phyloP scores from a whole-genome alignment of 2,329 filamentous ascomycete species.

The Fusarium sambucinum region DNA sequence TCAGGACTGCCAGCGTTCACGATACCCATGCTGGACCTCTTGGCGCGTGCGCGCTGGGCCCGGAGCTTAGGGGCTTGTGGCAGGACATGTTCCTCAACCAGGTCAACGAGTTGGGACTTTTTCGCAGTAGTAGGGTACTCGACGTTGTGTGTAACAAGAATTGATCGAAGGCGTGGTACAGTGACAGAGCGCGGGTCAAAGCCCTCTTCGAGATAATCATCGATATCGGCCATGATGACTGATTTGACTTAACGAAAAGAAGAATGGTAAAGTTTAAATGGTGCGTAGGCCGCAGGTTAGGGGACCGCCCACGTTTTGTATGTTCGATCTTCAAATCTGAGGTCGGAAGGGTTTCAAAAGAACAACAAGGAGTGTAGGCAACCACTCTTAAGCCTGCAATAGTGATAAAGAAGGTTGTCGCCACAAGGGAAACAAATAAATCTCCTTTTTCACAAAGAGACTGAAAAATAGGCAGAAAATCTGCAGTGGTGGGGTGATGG shows the following conservation, averaged over 20 bases:
- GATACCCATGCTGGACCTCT: slow-evolving; percentile 90
- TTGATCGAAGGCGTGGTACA: slow-evolving; percentile 87
- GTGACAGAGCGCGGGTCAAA: slow-evolving; percentile 89
- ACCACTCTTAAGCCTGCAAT: slow-evolving; percentile 4
- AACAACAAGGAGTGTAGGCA: slow-evolving; percentile 32
- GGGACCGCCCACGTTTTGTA: slow-evolving; percentile 27
- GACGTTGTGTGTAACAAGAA: slow-evolving; percentile 89
- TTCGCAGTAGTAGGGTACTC: slow-evolving; percentile 90
- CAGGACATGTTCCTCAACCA: slow-evolving; percentile 83
- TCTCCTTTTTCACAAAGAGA: slow-evolving; percentile 11
- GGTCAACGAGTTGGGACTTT: slow-evolving; percentile 86
- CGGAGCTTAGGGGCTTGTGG: slow-evolving; percentile 84
- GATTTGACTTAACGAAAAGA: slow-evolving; percentile 22
- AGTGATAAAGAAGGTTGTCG: neutral
- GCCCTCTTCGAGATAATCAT: slow-evolving; percentile 87
- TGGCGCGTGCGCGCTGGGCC: slow-evolving; percentile 79
- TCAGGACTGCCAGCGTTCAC: slow-evolving; percentile 75
- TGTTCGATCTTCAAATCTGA: slow-evolving; percentile 15
- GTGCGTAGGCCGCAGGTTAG: slow-evolving; percentile 32
- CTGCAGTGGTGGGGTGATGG: slow-evolving; percentile 38
- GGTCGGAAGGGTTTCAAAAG: neutral
- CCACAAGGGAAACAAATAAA: neutral
- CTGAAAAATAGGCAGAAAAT: slow-evolving; percentile 14
- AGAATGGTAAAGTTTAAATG: slow-evolving; percentile 29
- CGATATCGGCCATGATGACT: slow-evolving; percentile 71